These are phyloP conservation scores for Penicillium steckii DNA, from an alignment of 495 filamentous ascomycete species.

Conservation along the genomic window DNA sequence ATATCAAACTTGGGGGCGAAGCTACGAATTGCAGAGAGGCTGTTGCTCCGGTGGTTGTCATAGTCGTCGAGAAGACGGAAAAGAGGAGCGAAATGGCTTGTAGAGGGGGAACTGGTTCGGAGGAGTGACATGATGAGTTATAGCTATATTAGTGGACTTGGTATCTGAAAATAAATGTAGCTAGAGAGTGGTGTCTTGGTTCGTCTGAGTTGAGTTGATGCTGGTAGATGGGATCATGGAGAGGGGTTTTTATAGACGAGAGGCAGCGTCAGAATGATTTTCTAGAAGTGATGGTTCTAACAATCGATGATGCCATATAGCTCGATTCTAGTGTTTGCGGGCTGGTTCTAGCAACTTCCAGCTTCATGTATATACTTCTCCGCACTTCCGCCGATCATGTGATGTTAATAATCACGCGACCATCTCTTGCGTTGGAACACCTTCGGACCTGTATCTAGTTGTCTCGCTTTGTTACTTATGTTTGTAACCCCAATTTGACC, in stretches of 20 bases:
- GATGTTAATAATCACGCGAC: too few relatives aligned
- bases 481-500: too few relatives aligned
- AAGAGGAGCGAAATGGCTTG: constrained; percentile 57
- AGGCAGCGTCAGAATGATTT: not conserved
- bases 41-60: constrained; percentile 43
- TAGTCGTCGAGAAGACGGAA: constrained; percentile 78
- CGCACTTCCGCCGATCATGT: not conserved
- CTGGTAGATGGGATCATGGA: too few relatives aligned
- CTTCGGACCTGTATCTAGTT: too few relatives aligned
- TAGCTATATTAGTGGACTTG: not conserved
- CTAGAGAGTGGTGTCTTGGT: too few relatives aligned
- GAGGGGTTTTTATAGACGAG: not conserved
- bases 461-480: too few relatives aligned
- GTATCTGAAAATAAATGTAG: not conserved
- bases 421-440: too few relatives aligned
- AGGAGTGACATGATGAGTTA: not conserved
- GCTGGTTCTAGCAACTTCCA: not conserved
- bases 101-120: not conserved
- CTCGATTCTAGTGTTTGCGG: not conserved
- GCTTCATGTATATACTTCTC: not conserved
- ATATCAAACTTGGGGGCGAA: constrained; percentile 77
- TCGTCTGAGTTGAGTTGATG: not conserved
- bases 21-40: constrained; percentile 17
- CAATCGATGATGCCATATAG: too few relatives aligned
- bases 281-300: not conserved